Evolutionary conservation across 2,329 filamentous ascomycete species (phyloP), one percentile per base, ranked within the genome.

Genomic region (Knoxdaviesia capensis): DNA sequence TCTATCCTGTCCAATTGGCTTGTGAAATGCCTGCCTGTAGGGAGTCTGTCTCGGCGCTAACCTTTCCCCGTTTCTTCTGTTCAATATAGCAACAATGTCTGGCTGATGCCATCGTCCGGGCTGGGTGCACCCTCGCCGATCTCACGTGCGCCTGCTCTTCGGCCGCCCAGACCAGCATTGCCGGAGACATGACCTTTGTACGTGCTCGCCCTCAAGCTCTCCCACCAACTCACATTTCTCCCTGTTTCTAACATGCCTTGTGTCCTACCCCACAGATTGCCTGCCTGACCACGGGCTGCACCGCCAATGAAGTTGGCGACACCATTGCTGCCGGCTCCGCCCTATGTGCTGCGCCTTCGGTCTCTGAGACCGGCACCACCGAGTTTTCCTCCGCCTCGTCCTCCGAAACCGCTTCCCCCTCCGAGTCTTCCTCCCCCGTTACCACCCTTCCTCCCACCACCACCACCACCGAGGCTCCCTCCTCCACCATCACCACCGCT

Each of bases 71-170:
- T 20, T 20, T 2, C 20, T 20, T 20, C 20, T 20, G 2, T 20
- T 20, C 20, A 20, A 20, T 20, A 10, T 38, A 57, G 54, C 38
- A 50, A 20, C 30, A 48, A 38, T 66, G 63, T 45, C 54, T 65
- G 10, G 33, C 47, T 35, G 49, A 54, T 10, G 54, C 54, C 45
- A 52, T 66, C 46, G 45, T 51, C 42, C 45, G 54, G 45, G 52
- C 54, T 38, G 59, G 58, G 50, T 65, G 62, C 50, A 34, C 46
- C 4, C 45, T 57, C 48, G 47, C 46, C 40, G 60, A 64, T 46
- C 51, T 54, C 7, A 51, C 49, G 41, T 66, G 63, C 53, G 55
- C 56, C 48, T 66, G 63, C 52, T 48, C 53, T 30, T n/a, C 53
- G 10, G 46, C 44, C 2, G 58, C 52, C 43, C 56, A 60, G 50